Evolutionary conservation across 1,284 basidiomycete genomes (phyloP), one percentile per base, ranked within the genome.

Genomic region (Malassezia globosa): DNA sequence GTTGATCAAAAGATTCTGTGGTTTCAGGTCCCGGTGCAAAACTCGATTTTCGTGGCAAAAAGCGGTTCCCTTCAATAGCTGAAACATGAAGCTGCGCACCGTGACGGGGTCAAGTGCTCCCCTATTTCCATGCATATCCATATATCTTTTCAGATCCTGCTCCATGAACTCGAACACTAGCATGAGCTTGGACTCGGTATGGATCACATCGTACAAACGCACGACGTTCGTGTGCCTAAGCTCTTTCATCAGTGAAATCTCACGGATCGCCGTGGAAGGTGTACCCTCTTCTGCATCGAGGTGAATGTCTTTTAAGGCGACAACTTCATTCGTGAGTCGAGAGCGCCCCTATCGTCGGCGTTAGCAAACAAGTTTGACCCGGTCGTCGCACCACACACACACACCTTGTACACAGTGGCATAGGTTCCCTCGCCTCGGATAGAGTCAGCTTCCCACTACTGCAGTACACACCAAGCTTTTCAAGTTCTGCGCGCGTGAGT

Each of bases 21-120:
- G 92, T 74, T 96, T 97, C 51, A 97, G 78, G 74, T 97, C 92
- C 25, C 94, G 83, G 73, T 99, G 94, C 11, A 99, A 79, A 26
- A 99, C 89, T 60, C 95, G 82, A 69, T 97, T 96, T 72, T 95
- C 90, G 73, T 99, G 94, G 73, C 94, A 99, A 74, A 94, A 99
- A 25, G 90, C 90, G 22, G 90, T 88, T 41, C 94, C 94, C 74
- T 94, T 95, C 65, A 96, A 78, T 31, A 97, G 81, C 74, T 97
- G 90, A 73, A 85, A 95, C 87, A 88, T 90, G 75, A 94, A 96
- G 67, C 82, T 90, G 58, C 88, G 83, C 56, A 96, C 89, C n/a
- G 87, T 89, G 51, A 80, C 78, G 1, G 88, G 85, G 49, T 92
- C 87, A 36, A 99, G 80, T 8, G 94, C 90, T 49, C 92, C 89